Percentiles rank a stretch among this genome's conserved stretches.
Evolutionary conservation across 371 early-diverging fungal genomes (phyloP).

Genomic region (Funneliformis caledonium): DNA sequence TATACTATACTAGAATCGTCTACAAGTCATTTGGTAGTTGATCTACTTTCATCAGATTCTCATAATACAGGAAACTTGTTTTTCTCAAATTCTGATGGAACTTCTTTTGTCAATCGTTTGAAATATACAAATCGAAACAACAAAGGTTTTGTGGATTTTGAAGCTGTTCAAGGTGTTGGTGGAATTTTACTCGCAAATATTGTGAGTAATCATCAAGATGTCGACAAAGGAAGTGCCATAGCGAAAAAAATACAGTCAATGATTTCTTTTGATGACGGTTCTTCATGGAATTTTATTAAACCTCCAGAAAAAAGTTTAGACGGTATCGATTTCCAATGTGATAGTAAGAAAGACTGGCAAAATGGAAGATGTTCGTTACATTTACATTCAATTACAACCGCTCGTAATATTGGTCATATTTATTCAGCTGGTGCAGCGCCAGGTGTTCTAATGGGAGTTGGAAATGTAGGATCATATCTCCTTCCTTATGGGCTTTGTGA

Average conservation of each 20-base stretch:
- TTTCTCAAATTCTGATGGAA: conserved; percentile 90
- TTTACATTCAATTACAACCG: conserved; percentile 82
- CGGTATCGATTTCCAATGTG: conserved; percentile 52
- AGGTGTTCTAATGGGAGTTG: conserved; percentile 90
- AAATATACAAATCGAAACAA: conserved; percentile 79
- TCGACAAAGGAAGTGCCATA: conserved; percentile 45
- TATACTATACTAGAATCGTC: conserved; percentile 84
- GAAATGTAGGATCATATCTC: conserved; percentile 79
- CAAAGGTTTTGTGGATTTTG: conserved; percentile 86
- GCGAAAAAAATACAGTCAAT: conserved; percentile 72
- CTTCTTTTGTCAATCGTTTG: conserved; percentile 78
- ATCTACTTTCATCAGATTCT: conserved; percentile 52
- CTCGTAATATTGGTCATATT: conserved; percentile 67
- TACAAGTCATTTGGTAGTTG: conserved; percentile 64
- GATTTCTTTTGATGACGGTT: conserved; percentile 90
- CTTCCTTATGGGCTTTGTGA: conserved; percentile 75
- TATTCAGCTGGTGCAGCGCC: conserved; percentile 78
- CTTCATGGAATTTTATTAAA: conserved; percentile 53
- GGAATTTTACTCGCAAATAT: conserved; percentile 86
- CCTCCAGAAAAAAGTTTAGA: conserved; percentile 56
- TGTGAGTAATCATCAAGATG: conserved; percentile 72
- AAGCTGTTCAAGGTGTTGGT: conserved; percentile 81
- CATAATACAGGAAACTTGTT: conserved; percentile 68
- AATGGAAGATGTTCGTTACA: conserved; percentile 86
- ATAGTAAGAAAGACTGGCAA: conserved; percentile 63